A percentile compares a stretch with the other conserved stretches of the same genome.
Evolutionary conservation across 495 filamentous ascomycete species (phyloP).

Genomic region (Podospora australis): DNA sequence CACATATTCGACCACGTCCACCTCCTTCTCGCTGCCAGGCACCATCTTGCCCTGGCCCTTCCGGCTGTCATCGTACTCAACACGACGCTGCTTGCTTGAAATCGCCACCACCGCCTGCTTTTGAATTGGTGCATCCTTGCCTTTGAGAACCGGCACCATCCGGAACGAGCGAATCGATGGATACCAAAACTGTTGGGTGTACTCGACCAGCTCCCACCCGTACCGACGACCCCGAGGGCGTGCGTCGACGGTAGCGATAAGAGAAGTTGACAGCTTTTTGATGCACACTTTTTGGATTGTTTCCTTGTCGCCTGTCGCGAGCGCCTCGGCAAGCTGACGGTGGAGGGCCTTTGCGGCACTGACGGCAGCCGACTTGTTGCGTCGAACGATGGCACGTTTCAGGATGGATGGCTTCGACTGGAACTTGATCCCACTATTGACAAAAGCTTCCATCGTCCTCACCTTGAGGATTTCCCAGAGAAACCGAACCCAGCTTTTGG

Average conservation of each 20-base stretch:
- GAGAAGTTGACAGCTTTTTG: conserved; percentile 50
- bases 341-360: conserved; percentile 56
- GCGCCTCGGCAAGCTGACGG: conserved; percentile 60
- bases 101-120: conserved; percentile 72
- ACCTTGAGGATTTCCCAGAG: conserved; percentile 13
- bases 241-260: conserved; percentile 48
- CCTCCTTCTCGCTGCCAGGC: conserved; percentile 47
- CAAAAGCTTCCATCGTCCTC: conserved; percentile 6
- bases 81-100: conserved; percentile 56
- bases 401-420: conserved; percentile 26
- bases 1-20: conserved; percentile 69
- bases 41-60: conserved; percentile 23
- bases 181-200: conserved; percentile 37
- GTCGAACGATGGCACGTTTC: conserved; percentile 27
- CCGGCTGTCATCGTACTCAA: conserved; percentile 28
- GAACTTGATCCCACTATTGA: conserved; percentile 9
- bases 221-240: conserved; percentile 45
- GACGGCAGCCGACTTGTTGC: conserved; percentile 35
- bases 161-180: conserved; percentile 59
- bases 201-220: conserved; percentile 61
- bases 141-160: conserved; percentile 42
- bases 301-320: conserved; percentile 57
- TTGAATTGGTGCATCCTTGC: conserved; percentile 27
- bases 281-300: conserved; percentile 54
- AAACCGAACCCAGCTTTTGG: conserved; percentile 8